Base-by-base conservation (phyloP, 768 basidiomycete genomes). In the Chalciporus pseudorubinellus region DNA sequence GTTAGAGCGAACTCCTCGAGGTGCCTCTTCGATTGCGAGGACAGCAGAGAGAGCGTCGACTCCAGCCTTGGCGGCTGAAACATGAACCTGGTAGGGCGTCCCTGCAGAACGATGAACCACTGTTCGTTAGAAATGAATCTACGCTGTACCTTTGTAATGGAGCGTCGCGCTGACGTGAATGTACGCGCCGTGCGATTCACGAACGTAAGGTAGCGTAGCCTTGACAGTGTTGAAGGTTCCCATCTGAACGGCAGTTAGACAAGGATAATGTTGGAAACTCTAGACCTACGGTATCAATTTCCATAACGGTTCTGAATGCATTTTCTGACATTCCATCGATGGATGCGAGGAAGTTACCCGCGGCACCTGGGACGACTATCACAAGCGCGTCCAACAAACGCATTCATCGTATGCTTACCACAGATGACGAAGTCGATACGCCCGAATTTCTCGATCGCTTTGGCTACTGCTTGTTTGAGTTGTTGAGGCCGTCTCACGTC, bases 211-310 rank as follows among this genome's bases (percentile, higher is more conserved):
- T 18, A 97, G 70, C 3, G 94, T 97, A 1, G 93, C 94, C 66
- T 98, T 98, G 70, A 97, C 79, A 4, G 95, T 98, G 71, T 97
- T 87, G 73, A 83, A 98, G 6, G 92, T 94, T 11, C 95, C 95
- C 24, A 97, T 75, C 88, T 92, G 28, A 33, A 48, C 28, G 22
- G 18, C 16, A n/a, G 29, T 52, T 33, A 31, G 34, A 19, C 16
- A 16, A 11, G 20, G 6, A 8, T 33, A 7, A 20, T 16, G 1
- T 18, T 16, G 0, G n/a, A 48, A 36, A 10, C 5, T 42, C 48
- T 44, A 16, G 39, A 68, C 81, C 10, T 63, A 90, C 91, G 10
- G 91, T 87, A 70, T 98, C 95, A 60, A 98, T 98, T 64, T 93
- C 91, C 52, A 98, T 77, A 29, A 98, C 95, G 1, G 94, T 93